phyloP scores from a whole-genome alignment of 306 rosid species.

The Dalbergia cochinchinensis region DNA sequence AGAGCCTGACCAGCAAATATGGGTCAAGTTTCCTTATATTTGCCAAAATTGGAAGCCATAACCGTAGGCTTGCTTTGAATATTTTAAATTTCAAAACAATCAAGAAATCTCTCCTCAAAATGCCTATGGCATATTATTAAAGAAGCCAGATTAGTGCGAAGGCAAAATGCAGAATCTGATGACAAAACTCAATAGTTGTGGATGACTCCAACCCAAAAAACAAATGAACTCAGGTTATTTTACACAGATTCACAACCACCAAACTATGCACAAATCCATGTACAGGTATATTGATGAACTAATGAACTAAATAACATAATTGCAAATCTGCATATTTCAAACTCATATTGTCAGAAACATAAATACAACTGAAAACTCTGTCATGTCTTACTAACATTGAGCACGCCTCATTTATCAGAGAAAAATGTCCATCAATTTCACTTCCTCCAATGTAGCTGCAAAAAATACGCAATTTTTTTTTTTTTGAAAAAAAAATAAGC shows the following conservation, averaged over 20 bases:
- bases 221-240: conserved; percentile 29
- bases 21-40: conserved; percentile 23
- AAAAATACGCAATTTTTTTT: conserved; percentile 37
- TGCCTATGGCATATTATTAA: conserved; percentile 12
- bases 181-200: conserved; percentile 4
- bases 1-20: conserved; percentile 23
- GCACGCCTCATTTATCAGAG: conserved; percentile 90
- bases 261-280: conserved; percentile 23
- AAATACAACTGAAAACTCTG: conserved; percentile 37
- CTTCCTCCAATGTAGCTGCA: conserved; percentile 94
- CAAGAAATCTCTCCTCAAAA: conserved; percentile 15
- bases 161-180: conserved; percentile 39
- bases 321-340: not conserved
- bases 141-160: conserved; percentile 13
- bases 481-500: too few relatives aligned
- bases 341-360: conserved; percentile 6
- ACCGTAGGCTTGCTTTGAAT: conserved; percentile 2
- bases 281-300: not conserved
- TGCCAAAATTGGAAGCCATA: conserved; percentile 33
- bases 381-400: conserved; percentile 85
- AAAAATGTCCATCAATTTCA: conserved; percentile 84
- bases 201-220: conserved; percentile 31
- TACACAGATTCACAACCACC: conserved; percentile 32
- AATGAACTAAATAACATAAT: conserved; percentile 32
- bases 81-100: conserved; percentile 37